Evolutionary conservation across 129 eudicot species (phyloP), one percentile per base, ranked within the genome.

Genomic region (Centaurea solstitialis): DNA sequence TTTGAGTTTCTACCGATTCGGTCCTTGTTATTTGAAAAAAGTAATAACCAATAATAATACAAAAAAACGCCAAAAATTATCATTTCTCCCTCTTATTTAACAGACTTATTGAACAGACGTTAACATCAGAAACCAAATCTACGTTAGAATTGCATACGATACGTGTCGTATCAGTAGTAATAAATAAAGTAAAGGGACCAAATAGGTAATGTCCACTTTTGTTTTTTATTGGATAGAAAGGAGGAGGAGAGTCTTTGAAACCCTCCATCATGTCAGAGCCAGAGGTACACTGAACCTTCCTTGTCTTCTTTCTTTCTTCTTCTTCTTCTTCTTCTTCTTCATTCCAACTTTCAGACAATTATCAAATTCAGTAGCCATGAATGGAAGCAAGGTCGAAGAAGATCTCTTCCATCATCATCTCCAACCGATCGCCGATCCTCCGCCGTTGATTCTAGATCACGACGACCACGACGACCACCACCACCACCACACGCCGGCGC

Each of bases 391-490:
- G n/a, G 65, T 57, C 4, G 65, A 57, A 57, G 65, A 57, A 57
- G 65, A 57, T 57, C 65, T 57, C 9, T 57, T 57, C 1, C 65
- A 57, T 17, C 65, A 57, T 57, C 65, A 57, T 57, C 65, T 57
- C n/a, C 22, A 57, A 57, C 65, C 65, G 3, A 57, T 57, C 65
- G 6, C 65, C 65, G 65, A 57, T n/a, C 22, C 65, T 3, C 84
- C 68, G 22, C 86, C 89, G 47, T 74, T 76, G 74, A 72, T 76
- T 50, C 70, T 77, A 8, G 72, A 76, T 50, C 76, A 59, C 65
- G 40, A 73, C 68, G 43, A 77, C 20, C 83, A 57, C 74, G 21
- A 78, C 33, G 9, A 78, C n/a, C 22, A 78, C 6, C 75, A 47
- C 3, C 53, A 38, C 4, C 30, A 26, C 30, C 30, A 26, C 30